Evolutionary conservation across 2,329 filamentous ascomycete species (phyloP), one percentile per base, ranked within the genome.

Genomic region (Xylaria sp.): DNA sequence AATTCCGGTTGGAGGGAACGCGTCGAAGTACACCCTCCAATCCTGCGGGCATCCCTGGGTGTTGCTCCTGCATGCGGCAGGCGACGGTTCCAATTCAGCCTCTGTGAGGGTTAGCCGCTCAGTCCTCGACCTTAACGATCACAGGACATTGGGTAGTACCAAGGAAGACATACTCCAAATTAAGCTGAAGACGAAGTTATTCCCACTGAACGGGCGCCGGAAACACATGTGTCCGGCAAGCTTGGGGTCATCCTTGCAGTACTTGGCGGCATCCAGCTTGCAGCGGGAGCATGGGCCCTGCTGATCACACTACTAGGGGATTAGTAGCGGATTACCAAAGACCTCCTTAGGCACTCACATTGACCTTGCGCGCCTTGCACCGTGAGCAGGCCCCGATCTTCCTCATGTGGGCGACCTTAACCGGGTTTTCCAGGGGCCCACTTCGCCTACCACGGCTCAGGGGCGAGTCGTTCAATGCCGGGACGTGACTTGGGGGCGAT

Each of bases 371-470:
- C 56, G 76, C 71, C 60, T 74, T 77, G 66, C 79, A 81, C 52
- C 73, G 74, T 49, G 76, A 70, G 61, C 79, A 82, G 29, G 78
- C 77, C 53, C 75, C 75, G 61, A 70, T 71, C 63, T 77, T 76
- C 59, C 79, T 77, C 49, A 81, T 77, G 50, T 74, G 72, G 48
- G 76, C 77, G 40, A 79, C 80, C 66, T 79, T 73, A 55, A 75
- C 71, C 40, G 63, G 63, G 46, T 70, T 67, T n/a, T 64, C 52
- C 43, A 71, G 50, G 24, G 68, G 68, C 34, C 61, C 58, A 18
- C 56, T 61, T 45, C 68, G 66, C 50, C 61, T 66, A 41, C 68
- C 68, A 53, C 64, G 66, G 52, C 57, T 63, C 29, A 57, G 54
- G 3, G 52, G 40, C 22, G 64, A 63, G 44, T 52, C 63, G 21